A percentile compares a stretch with the other conserved stretches of the same genome.
Conservation (phyloP, 306 rosid species). For the Astragalus membranaceus region DNA sequence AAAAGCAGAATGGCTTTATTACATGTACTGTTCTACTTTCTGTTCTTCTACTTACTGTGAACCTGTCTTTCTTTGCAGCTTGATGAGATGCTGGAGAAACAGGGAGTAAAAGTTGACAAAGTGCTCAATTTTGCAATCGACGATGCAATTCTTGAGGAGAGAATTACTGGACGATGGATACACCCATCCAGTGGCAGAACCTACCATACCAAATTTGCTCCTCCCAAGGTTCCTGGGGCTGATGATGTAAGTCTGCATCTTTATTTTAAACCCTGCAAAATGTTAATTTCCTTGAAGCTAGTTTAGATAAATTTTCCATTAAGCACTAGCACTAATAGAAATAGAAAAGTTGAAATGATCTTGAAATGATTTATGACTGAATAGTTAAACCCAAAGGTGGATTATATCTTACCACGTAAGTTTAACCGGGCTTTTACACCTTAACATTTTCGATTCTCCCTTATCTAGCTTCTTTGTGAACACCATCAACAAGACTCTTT, state of each 20-base stretch:
- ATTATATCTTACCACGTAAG: not conserved
- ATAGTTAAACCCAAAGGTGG: too few relatives aligned
- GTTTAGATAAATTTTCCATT: not conserved
- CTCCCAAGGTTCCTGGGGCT: slow-evolving; percentile 66
- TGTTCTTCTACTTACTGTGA: slow-evolving; percentile 7
- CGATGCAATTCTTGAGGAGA: slow-evolving; percentile 79
- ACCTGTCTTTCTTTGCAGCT: slow-evolving; percentile 42
- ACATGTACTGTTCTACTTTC: not conserved
- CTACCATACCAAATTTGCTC: slow-evolving; percentile 87
- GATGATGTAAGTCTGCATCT: slow-evolving; percentile 71
- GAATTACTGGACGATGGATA: slow-evolving; percentile 97
- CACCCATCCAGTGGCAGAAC: slow-evolving; percentile 92
- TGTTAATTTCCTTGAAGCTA: not conserved
- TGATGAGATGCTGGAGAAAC: slow-evolving; percentile 67
- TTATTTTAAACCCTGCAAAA: not conserved
- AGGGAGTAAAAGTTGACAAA: slow-evolving; percentile 72
- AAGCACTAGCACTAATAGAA: not conserved
- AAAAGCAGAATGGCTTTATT: not conserved
- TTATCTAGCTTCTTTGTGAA: not conserved
- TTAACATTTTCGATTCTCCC: not conserved
- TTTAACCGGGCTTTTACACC: not conserved
- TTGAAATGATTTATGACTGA: not conserved
- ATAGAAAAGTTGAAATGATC: not conserved
- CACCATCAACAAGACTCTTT: not conserved
- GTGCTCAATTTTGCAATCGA: slow-evolving; percentile 89